phyloP scores from a whole-genome alignment of 2,329 filamentous ascomycete species.

The Coniochaeta pulveracea region DNA sequence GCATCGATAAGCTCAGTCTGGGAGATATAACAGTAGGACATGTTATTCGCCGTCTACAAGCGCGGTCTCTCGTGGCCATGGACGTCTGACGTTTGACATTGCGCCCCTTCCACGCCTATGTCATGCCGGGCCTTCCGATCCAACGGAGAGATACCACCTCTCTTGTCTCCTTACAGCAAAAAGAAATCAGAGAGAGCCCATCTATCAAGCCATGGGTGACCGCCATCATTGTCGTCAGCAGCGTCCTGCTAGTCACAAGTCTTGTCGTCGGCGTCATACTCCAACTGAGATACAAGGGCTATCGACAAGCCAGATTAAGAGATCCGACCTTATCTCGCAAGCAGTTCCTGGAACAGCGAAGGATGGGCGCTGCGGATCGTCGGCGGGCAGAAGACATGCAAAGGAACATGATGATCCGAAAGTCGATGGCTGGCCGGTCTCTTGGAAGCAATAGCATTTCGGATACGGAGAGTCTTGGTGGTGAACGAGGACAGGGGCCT shows the following conservation, averaged over 20 bases:
- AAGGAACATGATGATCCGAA: slow-evolving; percentile 28
- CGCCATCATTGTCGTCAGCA: slow-evolving; percentile 13
- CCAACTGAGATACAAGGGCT: slow-evolving; percentile 12
- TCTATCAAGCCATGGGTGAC: slow-evolving; percentile 14
- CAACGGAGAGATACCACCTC: neutral
- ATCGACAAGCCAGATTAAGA: slow-evolving; percentile 11
- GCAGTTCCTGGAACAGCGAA: slow-evolving; percentile 13
- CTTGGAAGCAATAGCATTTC: slow-evolving; percentile 3
- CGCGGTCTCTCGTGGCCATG: no score
- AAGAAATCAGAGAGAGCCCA: neutral
- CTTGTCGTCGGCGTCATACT: slow-evolving; percentile 12
- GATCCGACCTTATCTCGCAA: slow-evolving; percentile 13
- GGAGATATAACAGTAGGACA: no score
- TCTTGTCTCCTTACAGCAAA: neutral
- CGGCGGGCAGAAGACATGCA: slow-evolving; percentile 24
- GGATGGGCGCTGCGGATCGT: slow-evolving; percentile 14
- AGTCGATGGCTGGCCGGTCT: slow-evolving; percentile 24
- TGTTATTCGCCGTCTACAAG: no score
- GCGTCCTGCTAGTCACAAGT: slow-evolving; percentile 13
- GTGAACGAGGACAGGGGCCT: slow-evolving; percentile 8
- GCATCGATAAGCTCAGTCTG: no score
- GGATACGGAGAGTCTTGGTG: slow-evolving; percentile 7
- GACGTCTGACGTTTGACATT: no score
- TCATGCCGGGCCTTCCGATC: neutral
- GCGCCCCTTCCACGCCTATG: no score